Conservation (phyloP, 75 land plant species). For the Picea glauca region DNA sequence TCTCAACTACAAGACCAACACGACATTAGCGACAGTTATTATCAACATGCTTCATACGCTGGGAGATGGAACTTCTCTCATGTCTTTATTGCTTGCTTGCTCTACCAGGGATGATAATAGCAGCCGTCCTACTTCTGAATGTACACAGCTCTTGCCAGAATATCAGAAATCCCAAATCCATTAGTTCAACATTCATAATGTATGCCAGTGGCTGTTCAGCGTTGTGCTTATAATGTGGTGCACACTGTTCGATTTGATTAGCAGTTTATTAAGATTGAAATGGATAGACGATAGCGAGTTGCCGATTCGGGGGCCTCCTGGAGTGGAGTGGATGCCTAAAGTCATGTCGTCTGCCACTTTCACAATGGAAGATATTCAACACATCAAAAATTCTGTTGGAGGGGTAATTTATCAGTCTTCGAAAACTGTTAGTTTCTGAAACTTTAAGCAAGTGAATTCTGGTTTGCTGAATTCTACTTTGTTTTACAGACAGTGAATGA, state of each 20-base stretch:
- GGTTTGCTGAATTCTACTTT: too few species aligned
- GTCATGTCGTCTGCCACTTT: slow-evolving; percentile 31
- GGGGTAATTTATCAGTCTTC: slow-evolving; percentile 16
- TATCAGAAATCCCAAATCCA: not conserved
- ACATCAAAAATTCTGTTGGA: slow-evolving; percentile 34
- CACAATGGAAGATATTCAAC: slow-evolving; percentile 48
- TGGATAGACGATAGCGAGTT: slow-evolving; percentile 57
- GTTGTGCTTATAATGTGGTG: slow-evolving; percentile 31
- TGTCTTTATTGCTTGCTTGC: slow-evolving; percentile 71
- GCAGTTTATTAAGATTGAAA: slow-evolving; percentile 21
- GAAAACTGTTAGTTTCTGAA: too few species aligned
- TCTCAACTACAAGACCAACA: slow-evolving; percentile 41
- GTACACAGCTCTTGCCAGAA: not conserved
- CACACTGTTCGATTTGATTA: slow-evolving; percentile 27
- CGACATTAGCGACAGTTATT: slow-evolving; percentile 34
- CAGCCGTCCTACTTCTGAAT: slow-evolving; percentile 24
- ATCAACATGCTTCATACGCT: slow-evolving; percentile 71
- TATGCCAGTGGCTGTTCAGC: not conserved
- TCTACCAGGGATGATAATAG: slow-evolving; percentile 42
- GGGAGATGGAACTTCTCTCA: slow-evolving; percentile 79
- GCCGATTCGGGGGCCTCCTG: slow-evolving; percentile 49
- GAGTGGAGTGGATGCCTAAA: slow-evolving; percentile 42
- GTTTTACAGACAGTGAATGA: slow-evolving; percentile 73
- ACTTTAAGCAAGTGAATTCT: too few species aligned
- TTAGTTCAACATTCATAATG: not conserved